Conservation (phyloP, 495 filamentous ascomycete genomes). For the Penicillium riverlandense region DNA sequence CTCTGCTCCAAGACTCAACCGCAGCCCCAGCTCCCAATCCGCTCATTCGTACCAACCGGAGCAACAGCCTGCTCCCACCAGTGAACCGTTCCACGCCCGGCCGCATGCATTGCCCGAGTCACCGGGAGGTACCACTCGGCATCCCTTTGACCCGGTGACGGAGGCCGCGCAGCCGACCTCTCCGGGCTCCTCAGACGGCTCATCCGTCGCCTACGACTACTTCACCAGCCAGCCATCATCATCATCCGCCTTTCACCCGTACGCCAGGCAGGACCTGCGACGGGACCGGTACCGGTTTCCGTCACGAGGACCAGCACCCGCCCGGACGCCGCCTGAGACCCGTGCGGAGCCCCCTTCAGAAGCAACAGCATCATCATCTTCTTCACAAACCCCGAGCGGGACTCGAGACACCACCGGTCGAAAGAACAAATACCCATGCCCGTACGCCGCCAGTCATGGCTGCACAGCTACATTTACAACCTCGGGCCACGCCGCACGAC, state of each 20-base stretch:
- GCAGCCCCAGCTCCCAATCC: conserved; percentile 25
- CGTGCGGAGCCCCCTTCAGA: conserved; percentile 19
- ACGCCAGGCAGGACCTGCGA: conserved; percentile 18
- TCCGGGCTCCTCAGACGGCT: conserved; percentile 33
- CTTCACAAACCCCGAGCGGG: conserved; percentile 9
- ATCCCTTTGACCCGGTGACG: conserved; percentile 21
- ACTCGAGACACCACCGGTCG: conserved; percentile 10
- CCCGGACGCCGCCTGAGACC: conserved; percentile 19
- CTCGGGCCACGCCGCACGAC: conserved; percentile 90
- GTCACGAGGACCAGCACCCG: conserved; percentile 13
- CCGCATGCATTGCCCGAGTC: conserved; percentile 20
- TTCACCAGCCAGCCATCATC: conserved; percentile 20
- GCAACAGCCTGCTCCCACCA: conserved; percentile 17
- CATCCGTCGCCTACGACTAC: conserved; percentile 23
- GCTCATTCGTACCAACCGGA: conserved; percentile 17
- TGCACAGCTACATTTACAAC: conserved; percentile 88
- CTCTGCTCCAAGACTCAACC: conserved; percentile 28
- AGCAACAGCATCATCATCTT: conserved; percentile 10
- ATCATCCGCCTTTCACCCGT: conserved; percentile 16
- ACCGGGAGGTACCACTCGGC: conserved; percentile 16
- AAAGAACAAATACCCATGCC: conserved; percentile 52
- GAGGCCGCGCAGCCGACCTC: conserved; percentile 25
- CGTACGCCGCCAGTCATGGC: conserved; percentile 53
- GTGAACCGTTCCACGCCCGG: conserved; percentile 13
- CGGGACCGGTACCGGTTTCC: conserved; percentile 11